Percentiles rank a stretch among this genome's conserved stretches.
Evolutionary conservation across 768 basidiomycete genomes (phyloP).

Genomic region (Cytidiella melzeri): DNA sequence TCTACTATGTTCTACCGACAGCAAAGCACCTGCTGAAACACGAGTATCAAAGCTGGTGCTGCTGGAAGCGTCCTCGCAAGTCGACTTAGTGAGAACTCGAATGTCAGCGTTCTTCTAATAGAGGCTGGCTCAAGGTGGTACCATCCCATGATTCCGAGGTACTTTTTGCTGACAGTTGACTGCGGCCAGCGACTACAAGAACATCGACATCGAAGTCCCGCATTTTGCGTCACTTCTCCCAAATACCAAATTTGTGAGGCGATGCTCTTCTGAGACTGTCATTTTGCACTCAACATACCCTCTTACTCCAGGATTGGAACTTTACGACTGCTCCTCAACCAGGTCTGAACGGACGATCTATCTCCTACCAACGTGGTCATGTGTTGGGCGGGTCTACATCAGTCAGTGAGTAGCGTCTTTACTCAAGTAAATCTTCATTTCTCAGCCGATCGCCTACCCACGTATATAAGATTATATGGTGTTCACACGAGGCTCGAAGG

Average conservation of each 20-base stretch:
- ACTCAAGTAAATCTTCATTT: background rate
- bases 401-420: constrained; percentile 17
- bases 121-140: constrained; percentile 37
- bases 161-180: background rate
- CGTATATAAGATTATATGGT: constrained; percentile 17
- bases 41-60: constrained; percentile 34
- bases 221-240: background rate
- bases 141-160: background rate
- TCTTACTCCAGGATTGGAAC: constrained; percentile 18
- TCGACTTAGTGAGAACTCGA: constrained; percentile 48
- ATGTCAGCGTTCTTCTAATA: constrained; percentile 43
- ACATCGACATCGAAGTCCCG: background rate
- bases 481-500: constrained; percentile 20
- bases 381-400: constrained; percentile 23
- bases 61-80: constrained; percentile 55
- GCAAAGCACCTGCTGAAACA: background rate
- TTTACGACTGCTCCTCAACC: constrained; percentile 21
- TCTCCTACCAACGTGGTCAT: constrained; percentile 19
- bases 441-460: background rate
- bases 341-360: constrained; percentile 13
- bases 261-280: background rate
- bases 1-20: background rate
- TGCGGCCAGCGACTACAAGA: background rate
- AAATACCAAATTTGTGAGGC: background rate
- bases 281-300: background rate